Percentiles rank a stretch among this genome's conserved stretches.
phyloP scores from a whole-genome alignment of 2,329 filamentous ascomycete genomes.

The Tothia fuscella region DNA sequence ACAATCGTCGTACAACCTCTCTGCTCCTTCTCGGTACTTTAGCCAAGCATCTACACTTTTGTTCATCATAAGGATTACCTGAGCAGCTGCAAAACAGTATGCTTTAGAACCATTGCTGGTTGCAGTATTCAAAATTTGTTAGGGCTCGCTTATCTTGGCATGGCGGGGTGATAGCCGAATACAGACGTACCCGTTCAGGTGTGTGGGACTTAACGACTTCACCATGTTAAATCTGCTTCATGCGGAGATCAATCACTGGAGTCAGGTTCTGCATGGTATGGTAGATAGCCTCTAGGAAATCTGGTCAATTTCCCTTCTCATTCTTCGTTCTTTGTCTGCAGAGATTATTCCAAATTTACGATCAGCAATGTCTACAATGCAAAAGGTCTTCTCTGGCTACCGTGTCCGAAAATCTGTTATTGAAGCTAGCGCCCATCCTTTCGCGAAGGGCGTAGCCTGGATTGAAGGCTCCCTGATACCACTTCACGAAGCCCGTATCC shows the following conservation, averaged over 20 bases:
- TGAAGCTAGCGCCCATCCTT: slow-evolving; percentile 25
- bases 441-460: slow-evolving; percentile 37
- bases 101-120: no score
- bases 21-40: no score
- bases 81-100: no score
- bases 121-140: no score
- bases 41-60: no score
- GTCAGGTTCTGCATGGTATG: not conserved
- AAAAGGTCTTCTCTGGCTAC: slow-evolving; percentile 31
- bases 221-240: not conserved
- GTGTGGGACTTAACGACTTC: not conserved
- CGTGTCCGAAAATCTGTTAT: slow-evolving; percentile 21
- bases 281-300: not conserved
- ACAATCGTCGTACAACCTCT: no score
- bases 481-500: slow-evolving; percentile 36
- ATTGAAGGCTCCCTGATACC: slow-evolving; percentile 32
- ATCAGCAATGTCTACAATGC: slow-evolving; percentile 32
- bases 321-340: not conserved
- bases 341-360: not conserved
- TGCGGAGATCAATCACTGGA: not conserved
- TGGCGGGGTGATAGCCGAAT: not conserved
- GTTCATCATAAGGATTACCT: no score
- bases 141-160: slow-evolving; percentile 5
- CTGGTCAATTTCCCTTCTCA: not conserved
- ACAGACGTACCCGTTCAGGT: not conserved